Percentiles rank a stretch among this genome's conserved stretches.
phyloP scores from a whole-genome alignment of 331 rosid genomes.

The Stylosanthes scabra region DNA sequence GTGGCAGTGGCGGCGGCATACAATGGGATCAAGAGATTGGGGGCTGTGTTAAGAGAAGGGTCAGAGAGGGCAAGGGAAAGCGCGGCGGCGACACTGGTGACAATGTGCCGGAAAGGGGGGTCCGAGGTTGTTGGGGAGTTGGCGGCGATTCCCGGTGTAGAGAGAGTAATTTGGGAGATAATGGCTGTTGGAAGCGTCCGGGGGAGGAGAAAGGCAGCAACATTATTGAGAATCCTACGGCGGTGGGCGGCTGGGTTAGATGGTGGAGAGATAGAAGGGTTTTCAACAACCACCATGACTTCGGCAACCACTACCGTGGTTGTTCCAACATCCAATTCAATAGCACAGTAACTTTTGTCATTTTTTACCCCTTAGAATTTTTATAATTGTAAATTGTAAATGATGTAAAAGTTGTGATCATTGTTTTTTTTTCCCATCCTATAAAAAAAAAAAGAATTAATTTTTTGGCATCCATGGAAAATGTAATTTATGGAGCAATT shows the following conservation, averaged over 20 bases:
- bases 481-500: constrained; percentile 34
- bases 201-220: constrained; percentile 82
- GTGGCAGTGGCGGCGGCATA: constrained; percentile 72
- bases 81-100: constrained; percentile 88
- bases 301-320: constrained; percentile 47
- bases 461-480: constrained; percentile 34
- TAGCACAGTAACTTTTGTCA: not conserved
- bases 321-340: constrained; percentile 38
- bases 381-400: constrained; percentile 37
- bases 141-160: constrained; percentile 71
- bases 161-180: constrained; percentile 83
- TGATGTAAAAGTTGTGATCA: not conserved
- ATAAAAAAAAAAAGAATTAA: not conserved
- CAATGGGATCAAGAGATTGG: constrained; percentile 57
- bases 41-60: constrained; percentile 65
- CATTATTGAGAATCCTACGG: constrained; percentile 73
- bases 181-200: constrained; percentile 82
- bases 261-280: constrained; percentile 38
- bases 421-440: not conserved
- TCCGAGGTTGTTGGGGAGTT: constrained; percentile 79
- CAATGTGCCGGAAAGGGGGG: constrained; percentile 86
- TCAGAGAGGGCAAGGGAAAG: constrained; percentile 85
- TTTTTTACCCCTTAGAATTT: too few species aligned
- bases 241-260: constrained; percentile 93
- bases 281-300: constrained; percentile 33